Percentiles rank a stretch among this genome's conserved stretches.
Conservation (phyloP, 2,329 filamentous ascomycete species). For the Diaporthe citri region DNA sequence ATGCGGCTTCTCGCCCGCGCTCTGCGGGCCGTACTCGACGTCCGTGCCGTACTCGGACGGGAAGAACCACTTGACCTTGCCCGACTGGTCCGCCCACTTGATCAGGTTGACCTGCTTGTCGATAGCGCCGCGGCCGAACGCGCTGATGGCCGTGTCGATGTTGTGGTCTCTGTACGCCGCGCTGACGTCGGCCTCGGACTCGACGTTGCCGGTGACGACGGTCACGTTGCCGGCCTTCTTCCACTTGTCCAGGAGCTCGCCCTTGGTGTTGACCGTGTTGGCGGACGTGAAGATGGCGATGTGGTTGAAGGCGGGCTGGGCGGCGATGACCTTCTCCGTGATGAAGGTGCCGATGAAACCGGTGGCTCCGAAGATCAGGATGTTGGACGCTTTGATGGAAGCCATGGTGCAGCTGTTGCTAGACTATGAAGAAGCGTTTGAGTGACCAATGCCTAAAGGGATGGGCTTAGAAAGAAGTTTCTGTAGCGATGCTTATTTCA, state of each 20-base stretch:
- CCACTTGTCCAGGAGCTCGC: slow-evolving; percentile 56
- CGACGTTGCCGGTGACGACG: slow-evolving; percentile 68
- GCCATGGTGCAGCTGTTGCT: slow-evolving; percentile 30
- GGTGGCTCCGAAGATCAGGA: slow-evolving; percentile 56
- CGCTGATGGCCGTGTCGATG: slow-evolving; percentile 75
- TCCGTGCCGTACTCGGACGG: slow-evolving; percentile 78
- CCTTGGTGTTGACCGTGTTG: slow-evolving; percentile 63
- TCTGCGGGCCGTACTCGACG: slow-evolving; percentile 70
- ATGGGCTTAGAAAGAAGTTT: background rate
- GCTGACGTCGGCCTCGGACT: slow-evolving; percentile 63
- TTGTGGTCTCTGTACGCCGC: slow-evolving; percentile 67
- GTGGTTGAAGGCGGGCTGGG: slow-evolving; percentile 51
- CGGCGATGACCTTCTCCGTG: slow-evolving; percentile 51
- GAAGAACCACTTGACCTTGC: slow-evolving; percentile 72
- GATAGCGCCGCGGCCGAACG: slow-evolving; percentile 74
- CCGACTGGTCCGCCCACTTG: slow-evolving; percentile 65
- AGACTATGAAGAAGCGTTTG: too few species aligned
- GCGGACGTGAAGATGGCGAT: slow-evolving; percentile 59
- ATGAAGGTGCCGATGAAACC: slow-evolving; percentile 58
- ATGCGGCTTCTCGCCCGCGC: slow-evolving; percentile 73
- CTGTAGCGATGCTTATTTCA: background rate
- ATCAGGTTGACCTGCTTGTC: slow-evolving; percentile 73
- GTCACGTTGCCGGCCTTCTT: slow-evolving; percentile 63
- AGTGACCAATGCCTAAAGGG: background rate
- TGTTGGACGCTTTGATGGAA: slow-evolving; percentile 44